Evolutionary conservation across 495 filamentous ascomycete genomes (phyloP).

Genomic region (Hypoxylon rickii): DNA sequence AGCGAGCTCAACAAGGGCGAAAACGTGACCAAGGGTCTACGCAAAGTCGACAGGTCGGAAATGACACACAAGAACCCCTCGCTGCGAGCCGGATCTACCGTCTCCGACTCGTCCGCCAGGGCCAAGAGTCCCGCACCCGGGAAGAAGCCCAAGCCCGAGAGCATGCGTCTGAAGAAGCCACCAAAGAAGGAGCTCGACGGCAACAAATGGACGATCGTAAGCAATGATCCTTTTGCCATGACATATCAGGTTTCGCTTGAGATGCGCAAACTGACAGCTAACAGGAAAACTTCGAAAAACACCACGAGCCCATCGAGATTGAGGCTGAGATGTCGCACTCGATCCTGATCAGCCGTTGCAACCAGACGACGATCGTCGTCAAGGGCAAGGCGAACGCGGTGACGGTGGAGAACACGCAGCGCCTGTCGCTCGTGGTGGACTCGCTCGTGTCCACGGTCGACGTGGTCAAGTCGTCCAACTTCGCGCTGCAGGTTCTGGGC

Average conservation of each 20-base stretch:
- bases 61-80: slow-evolving; percentile 99
- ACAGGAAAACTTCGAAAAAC: slow-evolving; percentile 88
- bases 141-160: slow-evolving; percentile 93
- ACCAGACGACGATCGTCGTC: slow-evolving; percentile 85
- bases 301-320: slow-evolving; percentile 71
- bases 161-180: slow-evolving; percentile 91
- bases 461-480: slow-evolving; percentile 89
- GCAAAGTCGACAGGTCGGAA: slow-evolving; percentile 89
- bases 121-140: slow-evolving; percentile 82
- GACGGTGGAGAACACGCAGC: slow-evolving; percentile 84
- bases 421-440: slow-evolving; percentile 85
- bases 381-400: slow-evolving; percentile 93
- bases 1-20: slow-evolving; percentile 87
- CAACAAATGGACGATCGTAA: slow-evolving; percentile 89
- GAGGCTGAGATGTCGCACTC: slow-evolving; percentile 82
- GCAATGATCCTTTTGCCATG: slow-evolving; percentile 10
- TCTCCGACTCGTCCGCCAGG: slow-evolving; percentile 64
- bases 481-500: slow-evolving; percentile 87
- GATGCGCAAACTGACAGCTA: slow-evolving; percentile 3
- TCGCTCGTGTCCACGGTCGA: slow-evolving; percentile 89
- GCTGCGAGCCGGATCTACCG: slow-evolving; percentile 72
- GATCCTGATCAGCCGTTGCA: slow-evolving; percentile 89
- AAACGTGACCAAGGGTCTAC: slow-evolving; percentile 79
- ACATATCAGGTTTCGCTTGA: not conserved
- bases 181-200: slow-evolving; percentile 90